Percentiles rank a stretch among this genome's conserved stretches.
Conservation (phyloP, 768 basidiomycete species). For the Punctularia strigosozonata region DNA sequence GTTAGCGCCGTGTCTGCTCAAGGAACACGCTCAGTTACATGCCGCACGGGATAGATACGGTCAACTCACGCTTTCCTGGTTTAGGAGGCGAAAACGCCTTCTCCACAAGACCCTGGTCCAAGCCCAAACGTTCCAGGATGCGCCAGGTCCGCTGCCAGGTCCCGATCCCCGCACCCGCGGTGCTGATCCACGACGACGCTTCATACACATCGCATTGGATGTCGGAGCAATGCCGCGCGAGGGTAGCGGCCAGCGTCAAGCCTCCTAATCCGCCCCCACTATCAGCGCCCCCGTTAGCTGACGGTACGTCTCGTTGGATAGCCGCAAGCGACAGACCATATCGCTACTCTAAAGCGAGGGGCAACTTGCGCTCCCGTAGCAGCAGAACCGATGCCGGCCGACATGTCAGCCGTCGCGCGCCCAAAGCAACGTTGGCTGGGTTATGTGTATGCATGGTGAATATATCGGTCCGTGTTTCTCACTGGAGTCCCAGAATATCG, state of each 20-base stretch:
- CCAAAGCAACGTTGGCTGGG: no score
- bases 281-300: not conserved
- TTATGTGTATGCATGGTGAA: no score
- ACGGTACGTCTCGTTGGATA: not conserved
- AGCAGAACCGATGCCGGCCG: no score
- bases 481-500: no score
- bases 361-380: no score
- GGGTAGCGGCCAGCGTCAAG: slow-evolving; percentile 27
- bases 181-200: slow-evolving; percentile 26
- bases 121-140: slow-evolving; percentile 30
- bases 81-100: slow-evolving; percentile 8
- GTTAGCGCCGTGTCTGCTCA: slow-evolving; percentile 14
- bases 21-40: no score
- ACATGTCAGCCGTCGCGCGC: no score
- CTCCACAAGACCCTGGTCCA: slow-evolving; percentile 14
- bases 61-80: not conserved
- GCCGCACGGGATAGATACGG: no score
- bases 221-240: slow-evolving; percentile 20
- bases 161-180: slow-evolving; percentile 30
- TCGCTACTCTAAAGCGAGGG: not conserved
- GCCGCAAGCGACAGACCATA: not conserved
- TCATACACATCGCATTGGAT: slow-evolving; percentile 35
- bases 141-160: slow-evolving; percentile 36
- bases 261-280: slow-evolving; percentile 27
- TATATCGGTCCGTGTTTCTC: no score